Conservation (phyloP, 106 monocot genomes). For the Hemerocallis citrina region DNA sequence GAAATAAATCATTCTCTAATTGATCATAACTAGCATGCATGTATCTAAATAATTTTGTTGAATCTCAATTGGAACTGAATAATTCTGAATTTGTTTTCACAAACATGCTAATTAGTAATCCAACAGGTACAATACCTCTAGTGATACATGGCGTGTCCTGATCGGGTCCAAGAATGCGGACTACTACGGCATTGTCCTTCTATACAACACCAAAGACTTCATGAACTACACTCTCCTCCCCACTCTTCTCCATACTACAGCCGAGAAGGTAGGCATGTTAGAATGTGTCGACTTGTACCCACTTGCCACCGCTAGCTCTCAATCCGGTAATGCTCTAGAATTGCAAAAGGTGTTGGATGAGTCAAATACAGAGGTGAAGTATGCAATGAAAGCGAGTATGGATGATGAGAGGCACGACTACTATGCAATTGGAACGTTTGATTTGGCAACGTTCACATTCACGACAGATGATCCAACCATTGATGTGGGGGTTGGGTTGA, state of each 20-base stretch:
- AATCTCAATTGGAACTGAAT: neutral
- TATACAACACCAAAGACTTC: conserved; percentile 44
- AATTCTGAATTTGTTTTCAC: too few species aligned
- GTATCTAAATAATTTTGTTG: neutral
- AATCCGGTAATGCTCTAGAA: neutral
- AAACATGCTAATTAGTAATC: too few species aligned
- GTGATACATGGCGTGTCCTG: conserved; percentile 8
- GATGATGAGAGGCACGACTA: conserved; percentile 53
- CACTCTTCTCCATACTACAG: conserved; percentile 36
- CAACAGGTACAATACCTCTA: conserved; percentile 6
- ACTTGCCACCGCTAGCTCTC: conserved; percentile 2
- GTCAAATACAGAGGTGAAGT: conserved; percentile 15
- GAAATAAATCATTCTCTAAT: too few species aligned
- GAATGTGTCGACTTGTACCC: conserved; percentile 68
- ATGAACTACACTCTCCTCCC: conserved; percentile 24
- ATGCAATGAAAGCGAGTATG: conserved; percentile 60
- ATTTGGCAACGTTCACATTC: conserved; percentile 18
- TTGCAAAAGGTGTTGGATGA: neutral
- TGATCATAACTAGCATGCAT: neutral
- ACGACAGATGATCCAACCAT: conserved; percentile 21
- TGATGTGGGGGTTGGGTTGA: conserved; percentile 44
- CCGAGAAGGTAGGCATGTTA: conserved; percentile 53
- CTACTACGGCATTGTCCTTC: conserved; percentile 27
- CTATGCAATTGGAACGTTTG: conserved; percentile 37
- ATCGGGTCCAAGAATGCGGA: conserved; percentile 35